Evolutionary conservation across 2,329 filamentous ascomycete species (phyloP), one percentile per base, ranked within the genome.

Genomic region (Aspergillus tubingensis): DNA sequence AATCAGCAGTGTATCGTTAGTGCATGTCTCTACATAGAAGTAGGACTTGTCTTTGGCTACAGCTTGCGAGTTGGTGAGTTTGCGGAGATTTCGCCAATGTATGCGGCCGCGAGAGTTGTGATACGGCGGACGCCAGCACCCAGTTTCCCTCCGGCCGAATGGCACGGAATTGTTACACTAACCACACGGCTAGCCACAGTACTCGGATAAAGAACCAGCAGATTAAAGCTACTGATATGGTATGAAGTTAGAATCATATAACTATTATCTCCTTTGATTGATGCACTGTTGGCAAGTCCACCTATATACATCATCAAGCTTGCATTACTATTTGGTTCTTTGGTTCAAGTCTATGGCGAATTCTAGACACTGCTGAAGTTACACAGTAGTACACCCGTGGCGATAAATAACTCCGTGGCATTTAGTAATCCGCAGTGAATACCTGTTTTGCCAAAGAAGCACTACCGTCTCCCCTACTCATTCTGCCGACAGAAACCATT

Each of bases 1-100:
- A 41, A 48, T 32, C n/a, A 27, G 8, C 17, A 38, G 48, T 43
- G 44, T 25, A 19, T 39, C 17, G 55, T 61, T 59, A 63, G 49
- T 27, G 53, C 61, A 58, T 61, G 19, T 44, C 55, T 50, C 27
- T 50, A 50, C 47, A 50, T 30, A n/a, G 25, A 30, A 32, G 47
- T 50, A 50, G 47, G 47, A 50, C 25, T 30, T 23, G 10, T 50
- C 25, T 23, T n/a, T 50, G 13, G 47, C 25, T 27, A 50, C 47
- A 30, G 47, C n/a, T n/a, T 50, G 47, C 23, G 25, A 50, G n/a
- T 50, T 13, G 47, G 25, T 8, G 44, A 36, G 21, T 49, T 48
- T 49, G 44, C 23, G 44, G 44, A 49, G 44, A 48, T 49, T 49
- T 49, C 27, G 23, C 13, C 44, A 44, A 30, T 47, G 17, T 27